These are phyloP conservation scores for Hura crepitans DNA, from an alignment of 441 rosid species.

Conservation along the genomic window DNA sequence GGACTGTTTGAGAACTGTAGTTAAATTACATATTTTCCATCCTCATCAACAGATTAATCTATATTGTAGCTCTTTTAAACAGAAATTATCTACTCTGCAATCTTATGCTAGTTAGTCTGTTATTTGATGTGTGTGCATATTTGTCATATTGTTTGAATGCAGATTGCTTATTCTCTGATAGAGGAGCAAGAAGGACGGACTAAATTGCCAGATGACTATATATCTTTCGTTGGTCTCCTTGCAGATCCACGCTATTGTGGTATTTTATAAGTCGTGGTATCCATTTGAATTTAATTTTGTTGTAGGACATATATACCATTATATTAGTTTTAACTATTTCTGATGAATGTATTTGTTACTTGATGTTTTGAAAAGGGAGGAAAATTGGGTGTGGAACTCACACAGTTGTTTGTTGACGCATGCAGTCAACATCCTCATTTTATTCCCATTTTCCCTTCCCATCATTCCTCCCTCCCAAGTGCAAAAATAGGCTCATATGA, in stretches of 20 bases:
- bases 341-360: slow-evolving; percentile 15
- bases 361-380: not conserved
- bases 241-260: slow-evolving; percentile 97
- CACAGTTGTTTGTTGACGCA: not conserved
- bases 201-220: slow-evolving; percentile 59
- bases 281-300: slow-evolving; percentile 28
- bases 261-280: slow-evolving; percentile 48
- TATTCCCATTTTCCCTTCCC: no score
- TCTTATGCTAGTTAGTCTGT: not conserved
- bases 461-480: not conserved
- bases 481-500: not conserved
- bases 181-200: slow-evolving; percentile 83
- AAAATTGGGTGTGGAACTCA: not conserved
- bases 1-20: not conserved
- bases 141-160: slow-evolving; percentile 17
- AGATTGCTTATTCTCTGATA: slow-evolving; percentile 83
- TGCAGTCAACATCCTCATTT: not conserved
- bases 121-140: slow-evolving; percentile 8
- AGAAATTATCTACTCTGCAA: not conserved
- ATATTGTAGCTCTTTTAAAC: not conserved
- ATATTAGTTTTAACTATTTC: slow-evolving; percentile 11
- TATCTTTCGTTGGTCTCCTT: slow-evolving; percentile 90
- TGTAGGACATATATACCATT: slow-evolving; percentile 14
- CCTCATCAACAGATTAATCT: no score
- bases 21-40: not conserved